Evolutionary conservation across 805 yeast genomes (phyloP).

Genomic region (Ogataea zsoltii): DNA sequence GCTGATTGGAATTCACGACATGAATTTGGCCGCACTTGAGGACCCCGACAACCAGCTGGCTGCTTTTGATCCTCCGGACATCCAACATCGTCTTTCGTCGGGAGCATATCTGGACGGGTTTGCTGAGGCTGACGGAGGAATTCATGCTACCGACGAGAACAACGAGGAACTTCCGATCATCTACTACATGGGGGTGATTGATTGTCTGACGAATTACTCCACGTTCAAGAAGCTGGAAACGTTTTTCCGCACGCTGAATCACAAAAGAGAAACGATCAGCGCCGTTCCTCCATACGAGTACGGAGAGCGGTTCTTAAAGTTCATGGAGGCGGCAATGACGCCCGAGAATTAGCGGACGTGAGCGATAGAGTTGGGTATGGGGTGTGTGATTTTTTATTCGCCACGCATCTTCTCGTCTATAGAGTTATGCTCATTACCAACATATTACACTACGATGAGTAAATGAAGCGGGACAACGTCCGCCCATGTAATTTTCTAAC

Average conservation of each 20-base stretch:
- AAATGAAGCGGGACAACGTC: no score
- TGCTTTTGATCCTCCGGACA: constrained; percentile 26
- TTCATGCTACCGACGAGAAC: constrained; percentile 64
- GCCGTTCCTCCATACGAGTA: constrained; percentile 91
- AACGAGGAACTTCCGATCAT: constrained; percentile 64
- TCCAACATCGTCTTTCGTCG: constrained; percentile 16
- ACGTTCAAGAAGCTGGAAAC: constrained; percentile 80
- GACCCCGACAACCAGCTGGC: constrained; percentile 27
- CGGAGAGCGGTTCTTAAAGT: constrained; percentile 79
- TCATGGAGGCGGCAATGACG: constrained; percentile 44
- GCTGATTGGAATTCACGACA: constrained; percentile 83
- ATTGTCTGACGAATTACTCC: constrained; percentile 83
- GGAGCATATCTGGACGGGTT: constrained; percentile 18
- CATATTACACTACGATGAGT: no score
- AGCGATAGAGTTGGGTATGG: no score
- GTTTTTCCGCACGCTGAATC: constrained; percentile 72
- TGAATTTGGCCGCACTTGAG: constrained; percentile 50
- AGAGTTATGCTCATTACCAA: no score
- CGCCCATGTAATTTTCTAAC: not conserved
- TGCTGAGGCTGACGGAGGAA: constrained; percentile 66
- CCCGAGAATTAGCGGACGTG: not conserved
- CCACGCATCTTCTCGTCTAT: no score
- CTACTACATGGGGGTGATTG: constrained; percentile 92
- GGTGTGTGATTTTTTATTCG: no score
- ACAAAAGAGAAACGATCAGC: constrained; percentile 69